Conservation (phyloP, 352 stramenopile genomes). For the Pythium vanterpoolii region DNA sequence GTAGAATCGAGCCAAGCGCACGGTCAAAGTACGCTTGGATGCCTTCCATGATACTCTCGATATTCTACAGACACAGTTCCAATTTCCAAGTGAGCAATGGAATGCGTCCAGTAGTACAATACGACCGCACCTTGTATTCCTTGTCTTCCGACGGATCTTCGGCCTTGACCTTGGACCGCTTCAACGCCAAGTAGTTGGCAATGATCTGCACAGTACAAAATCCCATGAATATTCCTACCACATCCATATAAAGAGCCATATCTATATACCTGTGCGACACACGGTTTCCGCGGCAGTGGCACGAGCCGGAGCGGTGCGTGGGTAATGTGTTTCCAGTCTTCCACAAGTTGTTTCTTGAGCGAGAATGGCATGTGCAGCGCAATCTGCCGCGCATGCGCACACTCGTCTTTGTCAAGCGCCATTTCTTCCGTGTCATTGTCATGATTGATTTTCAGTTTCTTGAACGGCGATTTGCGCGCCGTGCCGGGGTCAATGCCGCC, state of each 20-base stretch:
- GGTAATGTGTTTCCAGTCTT: constrained; percentile 89
- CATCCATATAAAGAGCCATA: not conserved
- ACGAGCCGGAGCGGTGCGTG: constrained; percentile 77
- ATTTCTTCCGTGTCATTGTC: constrained; percentile 73
- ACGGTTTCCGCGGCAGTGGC: constrained; percentile 77
- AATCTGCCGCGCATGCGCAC: constrained; percentile 37
- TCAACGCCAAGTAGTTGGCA: constrained; percentile 74
- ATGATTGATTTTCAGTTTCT: constrained; percentile 61
- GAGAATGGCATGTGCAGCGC: constrained; percentile 87
- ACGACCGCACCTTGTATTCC: constrained; percentile 52
- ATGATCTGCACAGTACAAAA: constrained; percentile 54
- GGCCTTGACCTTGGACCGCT: constrained; percentile 56
- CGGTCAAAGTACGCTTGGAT: constrained; percentile 89
- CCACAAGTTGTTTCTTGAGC: constrained; percentile 90
- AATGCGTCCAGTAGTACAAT: not conserved
- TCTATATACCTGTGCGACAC: constrained; percentile 37
- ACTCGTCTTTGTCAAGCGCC: constrained; percentile 23
- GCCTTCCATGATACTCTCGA: constrained; percentile 79
- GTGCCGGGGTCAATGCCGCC: constrained; percentile 45
- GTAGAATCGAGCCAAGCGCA: constrained; percentile 84
- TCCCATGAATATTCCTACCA: not conserved
- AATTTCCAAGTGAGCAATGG: too few relatives aligned
- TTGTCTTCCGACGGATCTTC: constrained; percentile 59
- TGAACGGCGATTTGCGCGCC: constrained; percentile 67
- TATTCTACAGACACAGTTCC: constrained; percentile 33